Conservation (phyloP, 805 yeast genomes). For the Tetrapisispora nanseiensis region DNA sequence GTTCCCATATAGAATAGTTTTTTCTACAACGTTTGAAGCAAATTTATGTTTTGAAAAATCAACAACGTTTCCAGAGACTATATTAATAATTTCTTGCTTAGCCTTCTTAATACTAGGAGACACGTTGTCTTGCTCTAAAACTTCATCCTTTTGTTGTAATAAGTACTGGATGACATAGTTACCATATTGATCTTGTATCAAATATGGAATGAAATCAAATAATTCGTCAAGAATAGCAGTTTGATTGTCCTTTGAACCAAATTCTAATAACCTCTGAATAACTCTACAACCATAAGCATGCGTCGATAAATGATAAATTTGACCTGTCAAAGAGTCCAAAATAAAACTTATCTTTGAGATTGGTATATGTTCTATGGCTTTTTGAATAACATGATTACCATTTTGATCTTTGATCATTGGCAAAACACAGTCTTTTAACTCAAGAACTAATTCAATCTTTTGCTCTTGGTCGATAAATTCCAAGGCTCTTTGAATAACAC, state of each 20-base stretch:
- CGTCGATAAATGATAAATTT: slow-evolving; percentile 76
- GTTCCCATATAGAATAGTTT: slow-evolving; percentile 71
- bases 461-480: slow-evolving; percentile 58
- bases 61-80: slow-evolving; percentile 64
- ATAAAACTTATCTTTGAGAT: slow-evolving; percentile 60
- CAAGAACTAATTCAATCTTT: slow-evolving; percentile 59
- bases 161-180: slow-evolving; percentile 96
- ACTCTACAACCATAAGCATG: slow-evolving; percentile 98
- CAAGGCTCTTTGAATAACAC: slow-evolving; percentile 91
- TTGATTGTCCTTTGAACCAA: slow-evolving; percentile 58
- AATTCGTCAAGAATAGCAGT: slow-evolving; percentile 58
- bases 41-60: slow-evolving; percentile 90
- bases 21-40: slow-evolving; percentile 96
- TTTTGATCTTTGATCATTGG: slow-evolving; percentile 87
- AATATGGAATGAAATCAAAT: slow-evolving; percentile 56
- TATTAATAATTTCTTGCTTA: slow-evolving; percentile 42
- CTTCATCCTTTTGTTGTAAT: slow-evolving; percentile 43
- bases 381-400: slow-evolving; percentile 96
- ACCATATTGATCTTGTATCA: slow-evolving; percentile 94
- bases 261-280: slow-evolving; percentile 83
- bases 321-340: slow-evolving; percentile 55
- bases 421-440: slow-evolving; percentile 52
- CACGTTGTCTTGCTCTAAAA: slow-evolving; percentile 4
- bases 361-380: slow-evolving; percentile 81
- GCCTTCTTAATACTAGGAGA: slow-evolving; percentile 32